Evolutionary conservation across 2,329 filamentous ascomycete species (phyloP), one percentile per base, ranked within the genome.

Genomic region (Cercospora sp.): DNA sequence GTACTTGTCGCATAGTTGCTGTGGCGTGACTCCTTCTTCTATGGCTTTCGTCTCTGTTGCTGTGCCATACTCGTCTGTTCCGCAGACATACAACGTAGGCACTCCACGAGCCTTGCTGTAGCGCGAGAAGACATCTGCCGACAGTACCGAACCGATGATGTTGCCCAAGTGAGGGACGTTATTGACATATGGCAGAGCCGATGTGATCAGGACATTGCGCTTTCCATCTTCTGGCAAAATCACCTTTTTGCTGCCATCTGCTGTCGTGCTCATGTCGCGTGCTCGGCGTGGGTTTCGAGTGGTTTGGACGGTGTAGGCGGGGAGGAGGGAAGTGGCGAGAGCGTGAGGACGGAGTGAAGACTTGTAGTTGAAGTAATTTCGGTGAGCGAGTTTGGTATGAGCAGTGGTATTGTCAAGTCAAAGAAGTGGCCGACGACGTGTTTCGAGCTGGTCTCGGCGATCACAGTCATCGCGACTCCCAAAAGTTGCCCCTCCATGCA

Each of bases 1-100:
- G 84, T 96, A 97, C 83, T 97, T 96, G 81, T 91, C 88, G 83
- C 94, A 97, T 12, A 98, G 88, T 77, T 94, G 87, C 75, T 91
- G 86, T 24, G 94, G 93, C 12, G 90, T 93, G 71, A 93, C 85
- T 13, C 90, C 90, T 79, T 95, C 93, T 79, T 97, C 93, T 49
- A 97, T 88, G 4, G 94, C 94, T 83, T 97, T 97, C 28, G 94
- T 97, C 82, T 97, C 94, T 34, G 94, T 97, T 24, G 94, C 94
- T 12, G 94, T 98, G 67, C 94, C 94, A 80, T 97, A 98, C 82
- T 98, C 92, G 82, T 97, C 94, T 62, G 89, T 92, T 66, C 93
- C 93, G 80, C 94, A 97, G 73, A 97, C 85, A 80, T 89, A 97
- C 61, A 97, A 86, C 1, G 93, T 96, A 73, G 89, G 91, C 77